Evolutionary conservation across 148 eudicot genomes (phyloP), one percentile per base, ranked within the genome.

Genomic region (Limonium bicolor): DNA sequence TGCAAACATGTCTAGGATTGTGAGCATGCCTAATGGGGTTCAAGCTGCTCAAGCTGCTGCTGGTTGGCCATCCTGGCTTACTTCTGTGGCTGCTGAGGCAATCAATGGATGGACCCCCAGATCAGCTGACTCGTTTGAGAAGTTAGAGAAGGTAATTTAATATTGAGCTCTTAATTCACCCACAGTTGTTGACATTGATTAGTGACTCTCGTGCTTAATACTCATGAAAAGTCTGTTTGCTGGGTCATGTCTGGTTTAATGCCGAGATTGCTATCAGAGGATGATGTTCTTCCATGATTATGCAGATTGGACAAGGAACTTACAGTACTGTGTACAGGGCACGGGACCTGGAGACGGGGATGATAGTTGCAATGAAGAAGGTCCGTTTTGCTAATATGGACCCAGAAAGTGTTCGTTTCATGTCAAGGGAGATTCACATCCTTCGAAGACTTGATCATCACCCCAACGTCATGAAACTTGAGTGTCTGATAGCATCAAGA

Each of bases 41-140:
- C 72, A 68, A 53, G 72, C 62, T 36, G 59, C 67, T 36, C 72
- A 67, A 46, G 71, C 53, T 52, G 55, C 64, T 48, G 77, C 80
- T 31, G 86, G 81, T 18, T 78, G 86, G 86, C 86, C 86, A 7
- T 54, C 75, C 30, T 78, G 86, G 86, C 55, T 78, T 35, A 68
- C 68, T 49, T 59, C 74, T n/a, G 86, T 74, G 42, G 86, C 86
- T 41, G 86, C 81, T 38, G 86, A 78, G 62, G 81, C 86, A 35
- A 71, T 78, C 53, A 74, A 55, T 53, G 86, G 86, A 21, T 78
- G 75, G 81, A 47, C 65, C 36, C 86, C 86, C 43, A 65, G 81
- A 36, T 70, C 48, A 46, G 81, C 78, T 11, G 86, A 74, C 16
- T 74, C 86, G 14, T 78, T 78, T 48, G 75, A 74, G 59, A 78